Base-by-base conservation (phyloP, 2,329 filamentous ascomycete species). In the Shiraia sp. region DNA sequence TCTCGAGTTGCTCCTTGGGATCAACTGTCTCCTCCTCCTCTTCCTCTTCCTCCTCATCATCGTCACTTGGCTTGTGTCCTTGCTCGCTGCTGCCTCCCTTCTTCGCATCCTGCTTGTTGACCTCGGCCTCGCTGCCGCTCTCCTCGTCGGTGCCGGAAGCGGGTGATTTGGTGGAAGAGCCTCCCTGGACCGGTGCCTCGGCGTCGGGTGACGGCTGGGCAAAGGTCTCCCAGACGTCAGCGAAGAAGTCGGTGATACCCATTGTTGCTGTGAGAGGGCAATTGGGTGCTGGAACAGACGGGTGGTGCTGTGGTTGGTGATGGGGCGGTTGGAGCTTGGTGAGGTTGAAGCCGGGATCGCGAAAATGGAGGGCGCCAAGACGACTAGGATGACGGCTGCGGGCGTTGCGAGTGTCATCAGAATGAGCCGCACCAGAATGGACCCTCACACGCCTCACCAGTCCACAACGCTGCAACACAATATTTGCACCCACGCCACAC, bases 1-100 rank as follows among this genome's bases (percentile, higher is more conserved):
- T 90, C 75, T 95, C 88, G 50, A 97, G 75, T 72, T 82, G 81
- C 50, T 91, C 88, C 81, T 95, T 95, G 61, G 86, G 84, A 71
- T 97, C 92, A 59, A 86, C 84, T 50, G 82, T 76, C 76, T 93
- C 87, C 50, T 92, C 88, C 37, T 93, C 88, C 46, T 91, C 88
- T 14, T 90, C 86, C 25, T 86, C 85, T 30, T 87, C 86, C 30
- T 85, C 79, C 30, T 77, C 80, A 14, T 73, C 73, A 31, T 74
- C 75, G 33, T 42, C 42, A 33, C 72, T 75, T 10, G 74, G 70
- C 40, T 74, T 73, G 39, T 76, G 73, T 48, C 80, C 77, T 32
- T 74, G 74, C 50, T 75, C 74, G 43, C 70, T 48, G 61, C 69
- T 54, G 66, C 47, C 70, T 36, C 69, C 57, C 47, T 61, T 66